Evolutionary conservation across 2,329 filamentous ascomycete genomes (phyloP), one percentile per base, ranked within the genome.

Genomic region (Alternaria longipes): DNA sequence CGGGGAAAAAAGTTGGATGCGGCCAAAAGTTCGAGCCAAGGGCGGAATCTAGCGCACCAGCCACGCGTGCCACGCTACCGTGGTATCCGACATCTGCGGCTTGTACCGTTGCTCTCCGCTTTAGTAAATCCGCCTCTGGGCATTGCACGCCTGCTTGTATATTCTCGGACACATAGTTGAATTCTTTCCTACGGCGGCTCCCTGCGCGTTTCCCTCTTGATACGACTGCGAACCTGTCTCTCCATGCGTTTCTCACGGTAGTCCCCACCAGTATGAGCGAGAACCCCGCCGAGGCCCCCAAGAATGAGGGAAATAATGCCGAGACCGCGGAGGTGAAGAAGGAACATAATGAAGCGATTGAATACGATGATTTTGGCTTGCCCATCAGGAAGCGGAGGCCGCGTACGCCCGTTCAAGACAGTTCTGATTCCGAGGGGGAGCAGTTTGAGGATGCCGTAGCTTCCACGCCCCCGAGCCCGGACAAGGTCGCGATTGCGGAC

Each of bases 311-410:
- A 46, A 69, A 70, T 60, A 62, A 36, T 36, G 54, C 65, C 38
- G 60, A 67, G 51, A 59, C 24, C 45, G 56, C 63, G 36, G 60
- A 59, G 28, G 34, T 56, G 46, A 63, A 64, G 54, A 63, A 47
- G 24, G 56, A 60, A 18, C 38, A 56, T 14, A 63, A 63, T 45
- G 32, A 62, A 11, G 71, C 67, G 16, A 68, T 76, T 51, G 87
- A 90, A 71, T 80, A 88, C 60, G 90, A 92, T 76, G 90, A 92
- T 67, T 92, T 92, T 75, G 90, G 90, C 52, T 80, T 92, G 65
- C 89, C 89, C 18, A 84, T 90, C 63, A 84, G 82, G 74, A 86
- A 83, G 69, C 84, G 68, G 50, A 62, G 75, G 38, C 69, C 69
- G 26, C 70, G 70, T 51, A 71, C 68, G 32, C 71, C 71, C 18